A percentile compares a stretch with the other conserved stretches of the same genome.
Evolutionary conservation across 2,329 filamentous ascomycete genomes (phyloP).

Genomic region (Arthrobotrys iridis): DNA sequence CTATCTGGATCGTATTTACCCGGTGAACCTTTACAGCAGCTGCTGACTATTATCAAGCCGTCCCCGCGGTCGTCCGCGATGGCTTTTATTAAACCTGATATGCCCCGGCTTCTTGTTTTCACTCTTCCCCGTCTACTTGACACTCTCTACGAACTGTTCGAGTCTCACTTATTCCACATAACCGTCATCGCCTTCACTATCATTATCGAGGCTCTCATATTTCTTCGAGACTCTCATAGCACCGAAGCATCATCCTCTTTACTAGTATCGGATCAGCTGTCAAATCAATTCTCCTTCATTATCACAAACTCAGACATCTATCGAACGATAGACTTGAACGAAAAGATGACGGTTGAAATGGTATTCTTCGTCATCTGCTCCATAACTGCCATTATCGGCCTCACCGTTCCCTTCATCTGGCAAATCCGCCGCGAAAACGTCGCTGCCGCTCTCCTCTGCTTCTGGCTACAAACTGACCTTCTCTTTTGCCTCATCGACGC

Average conservation of each 20-base stretch:
- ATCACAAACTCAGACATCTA: background rate
- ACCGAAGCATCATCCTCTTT: background rate
- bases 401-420: constrained; percentile 69
- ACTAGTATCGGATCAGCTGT: background rate
- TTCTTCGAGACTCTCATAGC: constrained; percentile 4
- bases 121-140: constrained; percentile 10
- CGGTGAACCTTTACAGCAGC: background rate
- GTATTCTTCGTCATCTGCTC: constrained; percentile 53
- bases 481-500: constrained; percentile 71
- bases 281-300: background rate
- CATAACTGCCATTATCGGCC: constrained; percentile 64
- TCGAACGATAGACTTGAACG: background rate
- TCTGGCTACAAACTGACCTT: constrained; percentile 69
- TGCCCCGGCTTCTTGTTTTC: constrained; percentile 8
- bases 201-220: background rate
- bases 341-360: constrained; percentile 21
- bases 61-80: background rate
- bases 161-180: constrained; percentile 35
- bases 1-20: background rate
- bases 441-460: constrained; percentile 68
- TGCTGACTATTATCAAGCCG: background rate
- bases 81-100: background rate
- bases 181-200: constrained; percentile 18
- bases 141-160: constrained; percentile 10
- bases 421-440: constrained; percentile 72